phyloP scores from a whole-genome alignment of 179 eudicot genomes.

The Heliamphora pulchella region DNA sequence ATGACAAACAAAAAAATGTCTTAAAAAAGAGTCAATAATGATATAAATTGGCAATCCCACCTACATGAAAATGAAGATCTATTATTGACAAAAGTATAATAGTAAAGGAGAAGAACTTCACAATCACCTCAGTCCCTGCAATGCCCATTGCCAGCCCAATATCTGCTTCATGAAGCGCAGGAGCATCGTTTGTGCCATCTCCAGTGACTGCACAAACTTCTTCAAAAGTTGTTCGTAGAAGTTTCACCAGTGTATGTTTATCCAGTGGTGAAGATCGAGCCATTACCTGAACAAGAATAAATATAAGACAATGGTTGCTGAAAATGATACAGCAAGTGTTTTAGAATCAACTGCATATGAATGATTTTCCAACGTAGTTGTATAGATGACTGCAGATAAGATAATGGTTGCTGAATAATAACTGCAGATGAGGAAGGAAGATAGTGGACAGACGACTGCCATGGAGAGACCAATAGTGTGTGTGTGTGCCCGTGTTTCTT shows the following conservation, averaged over 20 bases:
- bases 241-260: slow-evolving; percentile 66
- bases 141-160: slow-evolving; percentile 95
- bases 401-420: too few relatives aligned
- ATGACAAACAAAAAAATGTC: neutral
- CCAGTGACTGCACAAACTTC: slow-evolving; percentile 91
- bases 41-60: neutral
- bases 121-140: slow-evolving; percentile 82
- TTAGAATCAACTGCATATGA: neutral
- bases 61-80: neutral
- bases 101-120: too few relatives aligned
- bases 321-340: neutral
- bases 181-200: slow-evolving; percentile 92
- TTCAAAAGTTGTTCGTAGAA: slow-evolving; percentile 43
- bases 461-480: neutral
- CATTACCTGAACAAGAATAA: slow-evolving; percentile 49
- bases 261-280: slow-evolving; percentile 84
- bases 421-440: neutral
- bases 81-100: too few relatives aligned
- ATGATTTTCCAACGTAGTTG: too few relatives aligned
- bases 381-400: too few relatives aligned
- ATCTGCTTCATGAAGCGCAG: slow-evolving; percentile 91
- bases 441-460: neutral
- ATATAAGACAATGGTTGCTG: neutral
- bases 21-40: neutral
- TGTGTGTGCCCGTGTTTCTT: too few relatives aligned